These are phyloP conservation scores for Dioszegia aurantiaca DNA, from an alignment of 768 basidiomycete species.

Conservation along the genomic window DNA sequence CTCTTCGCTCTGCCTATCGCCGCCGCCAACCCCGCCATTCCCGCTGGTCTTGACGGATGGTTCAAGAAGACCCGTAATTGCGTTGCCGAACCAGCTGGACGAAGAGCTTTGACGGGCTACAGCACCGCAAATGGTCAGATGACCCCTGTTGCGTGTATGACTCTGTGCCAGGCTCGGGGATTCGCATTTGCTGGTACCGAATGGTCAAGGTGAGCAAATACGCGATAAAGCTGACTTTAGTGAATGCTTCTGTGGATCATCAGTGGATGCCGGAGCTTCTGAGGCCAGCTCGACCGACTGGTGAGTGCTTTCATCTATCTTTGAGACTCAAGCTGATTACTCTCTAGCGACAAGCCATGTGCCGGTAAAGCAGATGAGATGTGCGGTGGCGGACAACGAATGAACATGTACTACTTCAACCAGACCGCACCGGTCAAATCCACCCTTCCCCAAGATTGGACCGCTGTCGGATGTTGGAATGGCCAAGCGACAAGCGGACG, in stretches of 20 bases:
- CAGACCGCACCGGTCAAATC: neutral
- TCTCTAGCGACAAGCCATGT: neutral
- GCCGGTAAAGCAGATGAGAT: constrained; percentile 5
- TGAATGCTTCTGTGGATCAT: constrained; percentile 17
- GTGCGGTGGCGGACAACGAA: constrained; percentile 10
- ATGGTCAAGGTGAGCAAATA: constrained; percentile 41
- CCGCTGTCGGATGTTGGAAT: constrained; percentile 34
- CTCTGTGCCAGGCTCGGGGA: constrained; percentile 27
- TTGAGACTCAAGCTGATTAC: neutral
- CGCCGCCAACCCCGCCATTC: constrained; percentile 1
- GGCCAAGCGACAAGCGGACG: neutral
- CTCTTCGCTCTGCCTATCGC: constrained; percentile 22
- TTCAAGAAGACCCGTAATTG: constrained; percentile 3
- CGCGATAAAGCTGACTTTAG: neutral
- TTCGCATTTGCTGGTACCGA: constrained; percentile 48
- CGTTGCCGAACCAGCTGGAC: constrained; percentile 28
- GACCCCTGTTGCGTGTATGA: constrained; percentile 40
- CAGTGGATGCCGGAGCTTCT: constrained; percentile 6
- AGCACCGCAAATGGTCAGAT: constrained; percentile 36
- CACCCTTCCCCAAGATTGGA: constrained; percentile 38
- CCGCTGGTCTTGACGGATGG: constrained; percentile 11
- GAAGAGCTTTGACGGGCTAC: constrained; percentile 41
- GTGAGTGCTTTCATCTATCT: neutral
- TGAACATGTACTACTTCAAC: constrained; percentile 12
- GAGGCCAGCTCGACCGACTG: neutral